Evolutionary conservation across 495 filamentous ascomycete genomes (phyloP), one percentile per base, ranked within the genome.

Genomic region (Baudoinia panamericana): DNA sequence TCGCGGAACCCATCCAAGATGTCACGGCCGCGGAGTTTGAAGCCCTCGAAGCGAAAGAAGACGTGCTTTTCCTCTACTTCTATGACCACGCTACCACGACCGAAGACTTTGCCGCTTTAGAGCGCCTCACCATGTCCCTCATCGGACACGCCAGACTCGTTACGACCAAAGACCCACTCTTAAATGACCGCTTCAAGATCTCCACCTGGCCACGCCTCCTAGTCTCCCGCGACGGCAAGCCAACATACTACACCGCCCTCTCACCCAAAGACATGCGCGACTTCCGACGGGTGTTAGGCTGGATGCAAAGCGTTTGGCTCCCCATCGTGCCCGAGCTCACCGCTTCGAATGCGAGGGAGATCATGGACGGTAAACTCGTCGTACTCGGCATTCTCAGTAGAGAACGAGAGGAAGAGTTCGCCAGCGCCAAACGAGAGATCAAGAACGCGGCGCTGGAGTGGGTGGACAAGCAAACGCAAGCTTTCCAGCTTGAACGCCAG

Each of bases 301-400:
- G 90, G 90, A 95, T 96, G 88, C 80, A 80, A 46, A 81, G 75
- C 15, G 84, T 93, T 17, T 97, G 92, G 92, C 70, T 94, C 23
- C 90, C 90, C n/a, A 88, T 97, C 39, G 84, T 97, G 13, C 90
- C 90, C 2, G 90, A 97, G 56, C 72, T 97, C 19, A 93, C 83
- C 0, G 84, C 82, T 17, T 75, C 79, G 17, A 97, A 97, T 57
- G 84, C 90, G 0, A 72, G 75, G 34, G 84, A 96, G 60, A 82
- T 97, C 46, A 95, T 96, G 86, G 75, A 85, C 53, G 82, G 82
- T 41, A 86, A 85, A 59, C 76, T 80, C 23, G 90, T 96, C 20
- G 90, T 97, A 0, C 73, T 97, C 12, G 92, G 83, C 10, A 81
- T 97, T 16, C 63, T 97, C 19, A 83, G 76, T 54, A 73, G 87